Percentiles rank a stretch among this genome's conserved stretches.
These are phyloP conservation scores for Cladophialophora yegresii DNA, from an alignment of 2,329 filamentous ascomycete species.

Conservation along the genomic window DNA sequence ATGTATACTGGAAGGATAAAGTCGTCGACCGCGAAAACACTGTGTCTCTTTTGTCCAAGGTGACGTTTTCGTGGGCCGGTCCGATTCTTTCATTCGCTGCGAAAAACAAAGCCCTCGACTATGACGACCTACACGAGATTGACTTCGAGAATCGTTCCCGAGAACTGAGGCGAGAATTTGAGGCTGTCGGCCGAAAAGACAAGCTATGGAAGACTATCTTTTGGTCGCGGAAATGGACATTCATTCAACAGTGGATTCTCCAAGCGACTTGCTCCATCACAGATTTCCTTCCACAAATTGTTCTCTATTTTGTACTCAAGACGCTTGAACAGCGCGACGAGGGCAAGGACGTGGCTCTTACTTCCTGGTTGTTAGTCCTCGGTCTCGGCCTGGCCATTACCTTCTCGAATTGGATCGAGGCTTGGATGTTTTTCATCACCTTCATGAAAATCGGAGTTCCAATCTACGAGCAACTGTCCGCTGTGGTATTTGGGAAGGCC, in stretches of 20 bases:
- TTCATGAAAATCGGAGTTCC: conserved; percentile 65
- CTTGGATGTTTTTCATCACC: conserved; percentile 67
- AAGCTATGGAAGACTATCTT: conserved; percentile 64
- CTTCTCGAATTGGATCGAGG: conserved; percentile 60
- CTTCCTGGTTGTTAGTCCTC: conserved; percentile 69
- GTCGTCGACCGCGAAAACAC: conserved; percentile 66
- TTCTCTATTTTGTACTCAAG: conserved; percentile 65
- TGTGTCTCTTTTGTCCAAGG: conserved; percentile 60
- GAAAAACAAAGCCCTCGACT: conserved; percentile 61
- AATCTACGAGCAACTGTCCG: conserved; percentile 68
- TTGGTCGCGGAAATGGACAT: conserved; percentile 57
- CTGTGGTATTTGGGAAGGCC: conserved; percentile 74
- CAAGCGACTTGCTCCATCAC: conserved; percentile 58
- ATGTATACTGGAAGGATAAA: conserved; percentile 62
- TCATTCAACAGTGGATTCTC: conserved; percentile 62
- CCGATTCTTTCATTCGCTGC: conserved; percentile 58
- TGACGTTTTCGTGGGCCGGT: conserved; percentile 67
- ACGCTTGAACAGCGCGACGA: conserved; percentile 60
- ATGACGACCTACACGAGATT: conserved; percentile 64
- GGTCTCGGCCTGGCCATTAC: conserved; percentile 64
- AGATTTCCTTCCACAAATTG: conserved; percentile 71
- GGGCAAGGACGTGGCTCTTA: conserved; percentile 51
- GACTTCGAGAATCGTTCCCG: conserved; percentile 58
- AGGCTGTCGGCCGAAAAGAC: conserved; percentile 39
- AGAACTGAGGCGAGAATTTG: conserved; percentile 54